Evolutionary conservation across 306 rosid genomes (phyloP).

Genomic region (Fagus crenata): DNA sequence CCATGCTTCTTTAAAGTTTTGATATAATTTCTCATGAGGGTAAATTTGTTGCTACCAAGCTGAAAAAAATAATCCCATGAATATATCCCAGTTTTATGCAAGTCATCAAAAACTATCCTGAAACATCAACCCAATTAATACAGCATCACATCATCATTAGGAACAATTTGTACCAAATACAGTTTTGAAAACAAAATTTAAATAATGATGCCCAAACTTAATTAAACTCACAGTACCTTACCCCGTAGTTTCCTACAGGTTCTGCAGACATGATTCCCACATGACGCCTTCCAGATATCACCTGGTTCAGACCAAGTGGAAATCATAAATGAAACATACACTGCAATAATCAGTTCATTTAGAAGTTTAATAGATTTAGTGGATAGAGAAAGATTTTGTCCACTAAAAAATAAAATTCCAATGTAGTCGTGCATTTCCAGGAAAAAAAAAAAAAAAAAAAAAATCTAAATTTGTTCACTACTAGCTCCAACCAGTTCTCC

Average conservation of each 20-base stretch:
- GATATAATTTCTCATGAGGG: slow-evolving; percentile 67
- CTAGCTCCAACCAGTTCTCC: too few species aligned
- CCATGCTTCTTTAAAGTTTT: slow-evolving; percentile 67
- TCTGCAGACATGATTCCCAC: slow-evolving; percentile 86
- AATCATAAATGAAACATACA: slow-evolving; percentile 9
- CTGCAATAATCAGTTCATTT: not conserved
- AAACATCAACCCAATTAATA: slow-evolving; percentile 29
- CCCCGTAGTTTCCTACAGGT: slow-evolving; percentile 91
- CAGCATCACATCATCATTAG: slow-evolving; percentile 2
- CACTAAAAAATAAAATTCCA: too few species aligned
- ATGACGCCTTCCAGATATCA: slow-evolving; percentile 71
- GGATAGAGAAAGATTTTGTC: too few species aligned
- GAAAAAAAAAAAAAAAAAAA: too few species aligned
- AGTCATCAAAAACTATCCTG: slow-evolving; percentile 82
- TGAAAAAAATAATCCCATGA: slow-evolving; percentile 79
- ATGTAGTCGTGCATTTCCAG: too few species aligned
- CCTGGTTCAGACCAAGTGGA: slow-evolving; percentile 36
- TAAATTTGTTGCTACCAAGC: slow-evolving; percentile 73
- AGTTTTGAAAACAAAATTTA: slow-evolving; percentile 6
- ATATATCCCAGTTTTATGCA: slow-evolving; percentile 85
- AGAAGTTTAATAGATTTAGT: too few species aligned
- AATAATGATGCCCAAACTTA: slow-evolving; percentile 2
- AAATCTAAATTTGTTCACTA: too few species aligned
- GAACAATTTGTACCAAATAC: not conserved
- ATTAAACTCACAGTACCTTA: slow-evolving; percentile 56